Conservation (phyloP, 352 stramenopile genomes). For the Phytophthora syringae region DNA sequence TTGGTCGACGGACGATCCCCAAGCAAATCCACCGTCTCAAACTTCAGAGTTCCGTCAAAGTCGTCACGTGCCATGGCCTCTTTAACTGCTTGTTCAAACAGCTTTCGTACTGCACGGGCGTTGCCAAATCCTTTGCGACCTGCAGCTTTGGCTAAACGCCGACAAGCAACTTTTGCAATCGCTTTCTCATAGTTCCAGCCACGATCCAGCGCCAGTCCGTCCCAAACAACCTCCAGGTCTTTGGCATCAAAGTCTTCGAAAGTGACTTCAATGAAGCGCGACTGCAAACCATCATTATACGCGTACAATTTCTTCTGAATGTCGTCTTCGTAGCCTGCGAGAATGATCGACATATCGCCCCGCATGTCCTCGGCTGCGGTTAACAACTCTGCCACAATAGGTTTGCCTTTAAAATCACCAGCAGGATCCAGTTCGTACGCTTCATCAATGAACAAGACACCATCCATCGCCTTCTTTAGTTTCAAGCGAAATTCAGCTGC, state of each 20-base stretch:
- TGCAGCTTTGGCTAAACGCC: slow-evolving; percentile 62
- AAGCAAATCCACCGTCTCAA: slow-evolving; percentile 76
- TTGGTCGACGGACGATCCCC: slow-evolving; percentile 81
- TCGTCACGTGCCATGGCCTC: slow-evolving; percentile 75
- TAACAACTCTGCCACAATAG: slow-evolving; percentile 91
- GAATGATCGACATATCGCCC: slow-evolving; percentile 88
- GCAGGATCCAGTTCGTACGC: slow-evolving; percentile 91
- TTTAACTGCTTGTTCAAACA: slow-evolving; percentile 72
- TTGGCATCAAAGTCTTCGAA: slow-evolving; percentile 94
- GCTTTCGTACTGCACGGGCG: slow-evolving; percentile 74
- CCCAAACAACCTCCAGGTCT: slow-evolving; percentile 85
- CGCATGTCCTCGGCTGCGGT: slow-evolving; percentile 87
- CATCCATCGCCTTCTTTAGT: slow-evolving; percentile 72
- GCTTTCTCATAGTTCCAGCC: slow-evolving; percentile 58
- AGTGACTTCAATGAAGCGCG: slow-evolving; percentile 82
- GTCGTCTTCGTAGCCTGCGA: slow-evolving; percentile 94
- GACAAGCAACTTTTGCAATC: slow-evolving; percentile 67
- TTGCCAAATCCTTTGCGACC: slow-evolving; percentile 90
- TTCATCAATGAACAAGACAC: slow-evolving; percentile 94
- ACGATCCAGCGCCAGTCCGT: slow-evolving; percentile 47
- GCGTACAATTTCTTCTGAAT: slow-evolving; percentile 93
- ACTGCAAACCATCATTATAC: slow-evolving; percentile 89
- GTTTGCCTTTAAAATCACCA: slow-evolving; percentile 75
- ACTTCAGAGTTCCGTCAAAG: slow-evolving; percentile 59
- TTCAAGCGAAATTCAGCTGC: slow-evolving; percentile 76